Base-by-base conservation (phyloP, 2,329 filamentous ascomycete species). In the Talaromyces piceae region DNA sequence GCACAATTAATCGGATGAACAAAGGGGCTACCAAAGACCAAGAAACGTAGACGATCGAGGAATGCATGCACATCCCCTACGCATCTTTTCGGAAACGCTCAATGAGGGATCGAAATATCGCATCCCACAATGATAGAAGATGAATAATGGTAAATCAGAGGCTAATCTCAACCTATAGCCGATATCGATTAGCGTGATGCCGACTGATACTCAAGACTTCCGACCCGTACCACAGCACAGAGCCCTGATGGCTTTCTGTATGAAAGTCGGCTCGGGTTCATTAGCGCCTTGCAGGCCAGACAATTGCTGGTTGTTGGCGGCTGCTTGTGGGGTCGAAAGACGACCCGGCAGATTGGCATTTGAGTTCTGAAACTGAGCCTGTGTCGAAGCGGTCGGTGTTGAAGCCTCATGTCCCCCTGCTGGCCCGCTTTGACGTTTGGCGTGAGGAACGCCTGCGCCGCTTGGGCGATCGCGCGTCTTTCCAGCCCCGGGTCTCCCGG, bases 301-400 rank as follows among this genome's bases (percentile, higher is more conserved):
- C 72, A 73, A 64, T 57, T 78, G 73, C 65, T 80, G 79, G 58
- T 77, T 74, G 56, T 75, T 75, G 55, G 75, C 79, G 74, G 82
- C 76, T 54, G 77, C 80, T 53, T 78, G 76, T 22, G 75, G 73
- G 56, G 73, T 78, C 55, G 79, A 80, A 59, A 84, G 76, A 62
- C 81, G 82, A 44, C 64, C 63, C 46, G 86, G 81, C 58, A 95
- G 79, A 70, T 95, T 93, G 69, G 89, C 88, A 65, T 87, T 88
- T 75, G 89, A 95, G 79, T 89, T 91, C 76, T 95, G 90, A 78
- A 95, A 96, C 68, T 96, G 91, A 59, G 91, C 91, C 72, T 94
- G 88, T 58, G 89, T 96, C 66, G 89, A 95, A 63, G 87, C 88
- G 66, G 91, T 86, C 61, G 90, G 88, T 58, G 91, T 91, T 65